Evolutionary conservation across 495 filamentous ascomycete species (phyloP).

Genomic region (Xylaria palmicola): DNA sequence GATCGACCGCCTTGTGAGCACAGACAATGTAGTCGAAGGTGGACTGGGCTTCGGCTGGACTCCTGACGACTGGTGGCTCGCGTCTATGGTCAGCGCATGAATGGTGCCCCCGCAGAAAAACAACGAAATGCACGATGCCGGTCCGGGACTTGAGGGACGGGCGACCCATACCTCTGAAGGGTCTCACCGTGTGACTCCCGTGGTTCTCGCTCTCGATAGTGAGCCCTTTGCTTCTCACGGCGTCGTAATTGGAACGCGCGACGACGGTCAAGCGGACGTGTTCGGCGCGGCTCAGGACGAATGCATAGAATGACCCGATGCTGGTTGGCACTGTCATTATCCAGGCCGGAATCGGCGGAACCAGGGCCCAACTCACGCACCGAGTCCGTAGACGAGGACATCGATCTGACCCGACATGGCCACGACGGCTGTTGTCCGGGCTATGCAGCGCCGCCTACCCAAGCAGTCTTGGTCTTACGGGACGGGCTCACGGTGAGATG

Average conservation of each 20-base stretch:
- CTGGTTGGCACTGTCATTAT: background rate
- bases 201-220: slow-evolving; percentile 47
- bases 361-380: slow-evolving; percentile 5
- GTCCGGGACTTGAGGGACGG: background rate
- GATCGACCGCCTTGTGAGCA: slow-evolving; percentile 53
- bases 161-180: slow-evolving; percentile 34
- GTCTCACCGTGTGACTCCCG: slow-evolving; percentile 43
- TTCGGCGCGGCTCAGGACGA: slow-evolving; percentile 42
- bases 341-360: background rate
- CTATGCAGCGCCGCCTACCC: background rate
- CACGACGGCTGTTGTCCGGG: background rate
- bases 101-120: background rate
- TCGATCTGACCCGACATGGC: background rate
- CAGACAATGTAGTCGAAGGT: slow-evolving; percentile 50
- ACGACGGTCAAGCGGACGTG: slow-evolving; percentile 49
- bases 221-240: slow-evolving; percentile 46
- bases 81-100: background rate
- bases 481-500: too few relatives aligned
- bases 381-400: slow-evolving; percentile 7
- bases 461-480: too few relatives aligned
- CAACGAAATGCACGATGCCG: background rate
- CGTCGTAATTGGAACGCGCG: slow-evolving; percentile 54
- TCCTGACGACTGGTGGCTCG: slow-evolving; percentile 37
- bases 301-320: slow-evolving; percentile 22
- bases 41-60: slow-evolving; percentile 37